Evolutionary conservation across 148 eudicot genomes (phyloP).

Genomic region (Cornus suecica): DNA sequence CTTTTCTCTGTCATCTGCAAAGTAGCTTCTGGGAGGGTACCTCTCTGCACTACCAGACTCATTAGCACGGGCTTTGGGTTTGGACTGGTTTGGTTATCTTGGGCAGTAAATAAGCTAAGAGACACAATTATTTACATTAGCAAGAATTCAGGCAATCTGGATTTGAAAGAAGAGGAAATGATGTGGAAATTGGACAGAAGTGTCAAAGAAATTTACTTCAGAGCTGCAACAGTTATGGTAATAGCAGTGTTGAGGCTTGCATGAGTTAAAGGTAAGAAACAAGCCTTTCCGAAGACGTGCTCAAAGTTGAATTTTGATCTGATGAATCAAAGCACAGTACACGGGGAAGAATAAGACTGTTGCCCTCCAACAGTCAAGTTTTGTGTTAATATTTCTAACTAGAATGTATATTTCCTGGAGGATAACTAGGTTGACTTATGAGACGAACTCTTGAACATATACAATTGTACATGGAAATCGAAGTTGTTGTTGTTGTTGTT

Average conservation of each 20-base stretch:
- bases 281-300: neutral
- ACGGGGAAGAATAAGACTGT: no score
- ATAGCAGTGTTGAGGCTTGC: slow-evolving; percentile 61
- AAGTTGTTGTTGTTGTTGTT: no score
- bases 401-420: no score
- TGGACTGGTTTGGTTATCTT: slow-evolving; percentile 81
- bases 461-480: no score
- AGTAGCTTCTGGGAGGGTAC: slow-evolving; percentile 46
- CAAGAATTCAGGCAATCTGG: slow-evolving; percentile 43
- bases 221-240: slow-evolving; percentile 54
- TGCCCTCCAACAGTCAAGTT: no score
- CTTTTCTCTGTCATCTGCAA: slow-evolving; percentile 58
- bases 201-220: slow-evolving; percentile 52
- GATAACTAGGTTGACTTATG: no score
- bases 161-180: slow-evolving; percentile 52
- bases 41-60: slow-evolving; percentile 50
- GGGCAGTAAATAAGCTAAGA: slow-evolving; percentile 61
- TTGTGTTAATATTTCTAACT: no score
- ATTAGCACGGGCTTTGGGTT: slow-evolving; percentile 56
- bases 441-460: no score
- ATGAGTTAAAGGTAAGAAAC: slow-evolving; percentile 24
- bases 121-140: slow-evolving; percentile 47
- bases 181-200: slow-evolving; percentile 44
- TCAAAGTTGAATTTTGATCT: no score
- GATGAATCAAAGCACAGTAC: no score